Conservation (phyloP, 1,284 basidiomycete genomes). For the Puccinia triticina region DNA sequence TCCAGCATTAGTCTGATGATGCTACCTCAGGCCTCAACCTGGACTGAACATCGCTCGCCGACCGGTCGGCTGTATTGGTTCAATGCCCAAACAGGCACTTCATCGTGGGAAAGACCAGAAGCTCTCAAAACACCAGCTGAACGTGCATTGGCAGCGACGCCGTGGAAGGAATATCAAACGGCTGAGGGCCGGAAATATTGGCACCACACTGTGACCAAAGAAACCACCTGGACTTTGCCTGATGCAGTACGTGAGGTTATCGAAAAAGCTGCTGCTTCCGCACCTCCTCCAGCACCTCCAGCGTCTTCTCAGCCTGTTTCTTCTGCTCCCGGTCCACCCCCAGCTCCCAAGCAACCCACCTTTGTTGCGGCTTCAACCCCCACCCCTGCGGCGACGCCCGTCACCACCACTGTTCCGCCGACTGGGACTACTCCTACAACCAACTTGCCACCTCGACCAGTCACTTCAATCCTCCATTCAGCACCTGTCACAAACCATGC, state of each 20-base stretch:
- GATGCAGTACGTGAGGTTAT: conserved; percentile 78
- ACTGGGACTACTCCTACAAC: conserved; percentile 51
- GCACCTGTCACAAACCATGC: conserved; percentile 59
- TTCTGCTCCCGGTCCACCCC: conserved; percentile 47
- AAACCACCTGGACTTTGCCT: conserved; percentile 96
- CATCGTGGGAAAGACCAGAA: conserved; percentile 57
- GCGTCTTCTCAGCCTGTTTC: conserved; percentile 37
- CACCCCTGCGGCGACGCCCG: conserved; percentile 47
- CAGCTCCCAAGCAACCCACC: conserved; percentile 52
- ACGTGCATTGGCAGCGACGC: conserved; percentile 55
- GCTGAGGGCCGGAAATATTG: conserved; percentile 82
- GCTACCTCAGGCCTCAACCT: conserved; percentile 16
- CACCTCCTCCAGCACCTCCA: conserved; percentile 40
- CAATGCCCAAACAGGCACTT: conserved; percentile 62
- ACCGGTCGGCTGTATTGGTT: conserved; percentile 86
- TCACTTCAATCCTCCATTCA: conserved; percentile 48
- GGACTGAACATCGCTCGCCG: conserved; percentile 66
- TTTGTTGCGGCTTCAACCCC: conserved; percentile 55
- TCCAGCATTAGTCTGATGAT: neutral
- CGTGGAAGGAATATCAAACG: conserved; percentile 89
- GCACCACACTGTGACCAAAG: conserved; percentile 79
- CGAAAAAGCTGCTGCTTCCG: conserved; percentile 75
- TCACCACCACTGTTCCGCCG: conserved; percentile 33
- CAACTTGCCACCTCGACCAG: conserved; percentile 42
- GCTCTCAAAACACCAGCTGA: conserved; percentile 58